These are phyloP conservation scores for Kentomonas sorsogonicus DNA, from an alignment of 208 protist genomes.

Conservation along the genomic window DNA sequence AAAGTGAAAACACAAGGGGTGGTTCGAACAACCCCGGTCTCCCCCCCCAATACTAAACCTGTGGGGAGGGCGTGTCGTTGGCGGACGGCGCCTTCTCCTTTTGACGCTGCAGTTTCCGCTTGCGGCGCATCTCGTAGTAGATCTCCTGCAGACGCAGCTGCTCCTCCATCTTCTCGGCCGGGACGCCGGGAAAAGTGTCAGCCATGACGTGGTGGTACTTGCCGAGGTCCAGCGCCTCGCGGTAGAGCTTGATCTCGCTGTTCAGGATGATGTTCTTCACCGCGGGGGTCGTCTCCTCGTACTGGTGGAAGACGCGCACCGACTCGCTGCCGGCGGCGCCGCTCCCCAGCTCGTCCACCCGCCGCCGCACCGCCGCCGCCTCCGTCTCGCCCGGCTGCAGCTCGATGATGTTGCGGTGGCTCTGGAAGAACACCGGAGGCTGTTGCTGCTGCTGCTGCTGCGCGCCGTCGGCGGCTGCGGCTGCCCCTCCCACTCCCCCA, in stretches of 20 bases:
- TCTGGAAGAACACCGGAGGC: neutral
- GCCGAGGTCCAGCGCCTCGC: slow-evolving; percentile 30
- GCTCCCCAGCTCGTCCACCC: neutral
- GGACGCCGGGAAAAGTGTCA: slow-evolving; percentile 8
- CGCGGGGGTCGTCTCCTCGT: slow-evolving; percentile 25
- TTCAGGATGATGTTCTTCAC: slow-evolving; percentile 31
- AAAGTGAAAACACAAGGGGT: neutral
- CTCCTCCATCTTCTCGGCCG: slow-evolving; percentile 15
- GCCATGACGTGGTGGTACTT: slow-evolving; percentile 30
- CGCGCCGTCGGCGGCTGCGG: neutral
- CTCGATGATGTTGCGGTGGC: neutral
- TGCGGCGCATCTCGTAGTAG: slow-evolving; percentile 22
- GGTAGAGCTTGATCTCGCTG: slow-evolving; percentile 21
- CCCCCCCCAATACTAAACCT: neutral
- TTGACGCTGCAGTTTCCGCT: slow-evolving; percentile 9
- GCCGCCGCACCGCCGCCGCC: slow-evolving; percentile 9
- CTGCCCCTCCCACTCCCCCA: slow-evolving; percentile 2
- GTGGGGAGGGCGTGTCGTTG: neutral
- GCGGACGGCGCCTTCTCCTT: slow-evolving; percentile 5
- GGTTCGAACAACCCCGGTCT: neutral
- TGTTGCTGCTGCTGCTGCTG: neutral
- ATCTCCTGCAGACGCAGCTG: slow-evolving; percentile 32
- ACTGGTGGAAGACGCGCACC: slow-evolving; percentile 45
- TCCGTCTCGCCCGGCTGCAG: slow-evolving; percentile 8
- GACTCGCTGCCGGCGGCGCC: slow-evolving; percentile 20